These are phyloP conservation scores for Phialemoniopsis sp. DNA, from an alignment of 2,329 filamentous ascomycete species.

Conservation along the genomic window DNA sequence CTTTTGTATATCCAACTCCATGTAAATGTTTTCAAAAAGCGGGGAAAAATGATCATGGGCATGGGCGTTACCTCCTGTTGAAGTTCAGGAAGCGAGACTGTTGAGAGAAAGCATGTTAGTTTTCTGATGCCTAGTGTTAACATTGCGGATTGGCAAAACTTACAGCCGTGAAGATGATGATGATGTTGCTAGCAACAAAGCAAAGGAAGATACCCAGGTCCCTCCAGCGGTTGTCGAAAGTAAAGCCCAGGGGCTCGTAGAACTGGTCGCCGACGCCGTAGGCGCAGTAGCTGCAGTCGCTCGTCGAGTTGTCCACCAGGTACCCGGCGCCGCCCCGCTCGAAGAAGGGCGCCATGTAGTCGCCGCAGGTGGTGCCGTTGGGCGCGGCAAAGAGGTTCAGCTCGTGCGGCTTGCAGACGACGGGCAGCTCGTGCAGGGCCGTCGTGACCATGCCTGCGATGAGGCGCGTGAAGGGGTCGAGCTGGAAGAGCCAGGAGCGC, in stretches of 20 bases:
- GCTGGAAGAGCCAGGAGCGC: conserved; percentile 76
- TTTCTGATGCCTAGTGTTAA: neutral
- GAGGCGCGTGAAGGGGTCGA: conserved; percentile 79
- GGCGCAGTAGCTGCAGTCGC: conserved; percentile 74
- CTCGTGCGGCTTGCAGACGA: conserved; percentile 58
- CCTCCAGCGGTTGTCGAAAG: conserved; percentile 69
- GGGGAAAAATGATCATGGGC: too few relatives aligned
- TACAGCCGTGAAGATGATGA: conserved; percentile 53
- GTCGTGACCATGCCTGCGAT: conserved; percentile 78
- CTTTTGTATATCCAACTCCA: too few relatives aligned
- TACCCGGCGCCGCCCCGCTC: conserved; percentile 66
- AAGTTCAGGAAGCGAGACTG: conserved; percentile 50
- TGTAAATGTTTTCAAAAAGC: too few relatives aligned
- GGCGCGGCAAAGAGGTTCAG: conserved; percentile 67
- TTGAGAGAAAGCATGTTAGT: conserved; percentile 7
- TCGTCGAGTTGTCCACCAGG: conserved; percentile 58
- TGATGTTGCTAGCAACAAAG: conserved; percentile 74
- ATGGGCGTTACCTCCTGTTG: conserved; percentile 39
- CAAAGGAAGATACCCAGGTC: conserved; percentile 75
- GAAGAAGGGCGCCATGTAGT: conserved; percentile 74
- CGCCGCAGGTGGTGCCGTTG: conserved; percentile 60
- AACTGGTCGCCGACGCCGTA: conserved; percentile 79
- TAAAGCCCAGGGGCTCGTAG: conserved; percentile 62
- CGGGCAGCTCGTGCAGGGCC: conserved; percentile 62
- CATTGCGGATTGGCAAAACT: conserved; percentile 18